Evolutionary conservation across 306 rosid genomes (phyloP), one percentile per base, ranked within the genome.

Genomic region (Glycyrrhiza uralensis): DNA sequence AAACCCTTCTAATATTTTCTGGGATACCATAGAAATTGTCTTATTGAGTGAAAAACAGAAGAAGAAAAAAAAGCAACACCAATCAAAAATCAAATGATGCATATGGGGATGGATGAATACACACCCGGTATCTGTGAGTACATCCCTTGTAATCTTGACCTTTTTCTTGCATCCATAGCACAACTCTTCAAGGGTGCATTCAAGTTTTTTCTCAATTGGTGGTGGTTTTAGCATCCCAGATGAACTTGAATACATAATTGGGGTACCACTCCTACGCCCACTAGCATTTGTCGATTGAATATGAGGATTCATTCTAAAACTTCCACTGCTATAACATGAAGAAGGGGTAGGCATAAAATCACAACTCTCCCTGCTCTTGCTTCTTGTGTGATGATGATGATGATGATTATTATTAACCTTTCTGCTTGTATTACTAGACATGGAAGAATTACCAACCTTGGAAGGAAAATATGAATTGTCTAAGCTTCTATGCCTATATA

Each of bases 161-260:
- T 82, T 81, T 87, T 84, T 95, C 45, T 49, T 72, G 93, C 97
- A 86, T 41, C 97, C 99, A 59, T 74, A 88, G 65, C 91, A 89
- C 74, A 95, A 72, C 50, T 95, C 97, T 81, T 95, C 93, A 3
- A 95, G 88, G 26, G 96, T 82, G 82, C 99, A 95, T 45, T 89
- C 88, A 1, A 95, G 89, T 20, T 50, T 83, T 72, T 72, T 90
- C 87, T 88, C 90, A 10, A 89, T 68, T 9, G 96, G 75, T 4
- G 87, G 84, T 1, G 89, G 87, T 76, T 89, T 95, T 22, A 91
- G 26, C 87, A 74, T 30, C 20, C 97, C 97, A 24, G 93, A 86
- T 2, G 97, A 94, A 72, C 80, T 89, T 6, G 99, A 94, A 76
- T 75, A 94, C 96, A 88, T 85, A 28, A 91, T 89, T 20, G 87